phyloP scores from a whole-genome alignment of 164 flowering plant genomes.

The Umbilicus rupestris region DNA sequence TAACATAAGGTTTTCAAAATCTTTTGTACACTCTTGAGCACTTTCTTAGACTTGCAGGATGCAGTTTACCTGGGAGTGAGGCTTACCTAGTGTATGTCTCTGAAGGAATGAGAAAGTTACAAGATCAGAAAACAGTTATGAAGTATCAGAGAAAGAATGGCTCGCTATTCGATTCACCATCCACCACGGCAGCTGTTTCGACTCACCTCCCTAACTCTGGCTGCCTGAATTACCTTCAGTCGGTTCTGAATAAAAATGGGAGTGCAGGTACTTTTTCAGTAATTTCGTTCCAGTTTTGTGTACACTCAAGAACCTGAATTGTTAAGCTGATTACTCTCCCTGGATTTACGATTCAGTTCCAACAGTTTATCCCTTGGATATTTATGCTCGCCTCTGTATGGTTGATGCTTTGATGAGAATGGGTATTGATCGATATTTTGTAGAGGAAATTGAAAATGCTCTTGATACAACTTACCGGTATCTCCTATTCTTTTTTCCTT shows the following conservation, averaged over 20 bases:
- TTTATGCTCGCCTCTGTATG: constrained; percentile 46
- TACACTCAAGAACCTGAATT: background rate
- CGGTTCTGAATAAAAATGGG: constrained; percentile 40
- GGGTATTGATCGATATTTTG: constrained; percentile 67
- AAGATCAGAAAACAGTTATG: constrained; percentile 59
- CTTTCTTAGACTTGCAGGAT: constrained; percentile 23
- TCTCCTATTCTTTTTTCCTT: background rate
- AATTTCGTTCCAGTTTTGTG: background rate
- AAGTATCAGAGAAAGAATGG: constrained; percentile 80
- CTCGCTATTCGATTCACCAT: constrained; percentile 84
- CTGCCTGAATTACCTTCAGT: constrained; percentile 55
- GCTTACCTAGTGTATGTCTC: constrained; percentile 65
- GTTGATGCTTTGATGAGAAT: constrained; percentile 54
- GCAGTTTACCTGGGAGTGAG: constrained; percentile 25
- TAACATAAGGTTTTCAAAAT: too few species aligned
- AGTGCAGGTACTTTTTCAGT: constrained; percentile 44
- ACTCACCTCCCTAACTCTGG: constrained; percentile 31
- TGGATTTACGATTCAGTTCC: constrained; percentile 51
- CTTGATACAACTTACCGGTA: constrained; percentile 69
- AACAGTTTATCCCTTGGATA: constrained; percentile 53
- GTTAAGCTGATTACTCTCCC: background rate
- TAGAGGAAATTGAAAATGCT: constrained; percentile 36
- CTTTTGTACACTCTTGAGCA: too few species aligned
- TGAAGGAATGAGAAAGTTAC: constrained; percentile 63
- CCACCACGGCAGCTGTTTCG: constrained; percentile 77